phyloP scores from a whole-genome alignment of 306 rosid genomes.

The Prunus dulcis region DNA sequence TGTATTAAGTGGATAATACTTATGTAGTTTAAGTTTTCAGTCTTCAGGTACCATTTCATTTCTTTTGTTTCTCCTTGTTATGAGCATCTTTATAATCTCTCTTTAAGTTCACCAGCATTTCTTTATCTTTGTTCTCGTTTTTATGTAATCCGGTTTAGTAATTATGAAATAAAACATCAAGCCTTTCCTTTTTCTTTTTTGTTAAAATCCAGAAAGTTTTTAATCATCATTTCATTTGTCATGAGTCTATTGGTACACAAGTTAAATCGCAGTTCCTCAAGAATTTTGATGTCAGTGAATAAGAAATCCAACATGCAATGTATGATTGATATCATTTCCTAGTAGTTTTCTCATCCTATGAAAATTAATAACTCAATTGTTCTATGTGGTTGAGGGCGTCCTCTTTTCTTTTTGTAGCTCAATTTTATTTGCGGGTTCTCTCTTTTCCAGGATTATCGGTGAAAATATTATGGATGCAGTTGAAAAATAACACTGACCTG shows the following conservation, averaged over 20 bases:
- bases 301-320: neutral
- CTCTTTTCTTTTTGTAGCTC: neutral
- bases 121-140: neutral
- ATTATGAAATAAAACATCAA: neutral
- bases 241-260: neutral
- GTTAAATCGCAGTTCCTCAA: neutral
- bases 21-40: neutral
- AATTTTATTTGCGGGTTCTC: neutral
- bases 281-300: neutral
- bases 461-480: neutral
- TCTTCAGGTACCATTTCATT: neutral
- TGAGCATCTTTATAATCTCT: too few relatives aligned
- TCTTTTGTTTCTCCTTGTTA: neutral
- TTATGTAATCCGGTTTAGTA: neutral
- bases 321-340: neutral
- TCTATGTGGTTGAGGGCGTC: neutral
- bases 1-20: too few relatives aligned
- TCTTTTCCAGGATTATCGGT: neutral
- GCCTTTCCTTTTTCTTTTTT: neutral
- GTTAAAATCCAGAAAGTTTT: neutral
- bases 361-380: neutral
- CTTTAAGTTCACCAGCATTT: neutral
- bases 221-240: neutral
- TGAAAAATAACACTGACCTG: constrained; percentile 51
- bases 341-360: neutral